A percentile compares a stretch with the other conserved stretches of the same genome.
Conservation (phyloP, 345 rosid species). For the Adansonia digitata region DNA sequence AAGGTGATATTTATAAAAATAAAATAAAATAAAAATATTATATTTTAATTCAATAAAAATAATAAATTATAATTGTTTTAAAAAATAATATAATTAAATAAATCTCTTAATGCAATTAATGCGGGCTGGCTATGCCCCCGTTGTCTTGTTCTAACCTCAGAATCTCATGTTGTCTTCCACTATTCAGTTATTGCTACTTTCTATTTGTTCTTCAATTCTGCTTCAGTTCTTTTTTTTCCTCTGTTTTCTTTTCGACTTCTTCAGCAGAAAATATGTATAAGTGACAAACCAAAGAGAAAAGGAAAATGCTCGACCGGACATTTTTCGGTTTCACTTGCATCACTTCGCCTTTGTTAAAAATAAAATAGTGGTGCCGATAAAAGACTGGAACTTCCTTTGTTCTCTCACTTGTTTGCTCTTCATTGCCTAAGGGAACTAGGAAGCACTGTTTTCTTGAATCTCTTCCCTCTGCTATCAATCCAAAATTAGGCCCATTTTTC, state of each 20-base stretch:
- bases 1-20: too few species aligned
- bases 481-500: slow-evolving; percentile 3
- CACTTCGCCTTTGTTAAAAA: too few species aligned
- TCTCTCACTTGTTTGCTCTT: background rate
- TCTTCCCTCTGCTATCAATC: slow-evolving; percentile 12
- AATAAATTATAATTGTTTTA: too few species aligned
- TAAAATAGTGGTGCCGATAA: slow-evolving; percentile 22
- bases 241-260: slow-evolving; percentile 14
- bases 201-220: background rate
- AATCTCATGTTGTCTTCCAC: background rate
- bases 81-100: too few species aligned
- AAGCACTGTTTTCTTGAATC: slow-evolving; percentile 11
- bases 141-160: background rate
- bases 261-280: background rate
- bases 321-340: slow-evolving; percentile 18
- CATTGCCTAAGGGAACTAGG: slow-evolving; percentile 1
- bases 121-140: too few species aligned
- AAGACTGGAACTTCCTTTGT: slow-evolving; percentile 15
- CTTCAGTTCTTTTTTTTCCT: background rate
- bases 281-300: slow-evolving; percentile 1
- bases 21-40: too few species aligned
- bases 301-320: slow-evolving; percentile 22
- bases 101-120: too few species aligned
- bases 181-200: background rate
- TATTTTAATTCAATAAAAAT: too few species aligned